Conservation (phyloP, 768 basidiomycete species). For the Lentinus tigrinus region DNA sequence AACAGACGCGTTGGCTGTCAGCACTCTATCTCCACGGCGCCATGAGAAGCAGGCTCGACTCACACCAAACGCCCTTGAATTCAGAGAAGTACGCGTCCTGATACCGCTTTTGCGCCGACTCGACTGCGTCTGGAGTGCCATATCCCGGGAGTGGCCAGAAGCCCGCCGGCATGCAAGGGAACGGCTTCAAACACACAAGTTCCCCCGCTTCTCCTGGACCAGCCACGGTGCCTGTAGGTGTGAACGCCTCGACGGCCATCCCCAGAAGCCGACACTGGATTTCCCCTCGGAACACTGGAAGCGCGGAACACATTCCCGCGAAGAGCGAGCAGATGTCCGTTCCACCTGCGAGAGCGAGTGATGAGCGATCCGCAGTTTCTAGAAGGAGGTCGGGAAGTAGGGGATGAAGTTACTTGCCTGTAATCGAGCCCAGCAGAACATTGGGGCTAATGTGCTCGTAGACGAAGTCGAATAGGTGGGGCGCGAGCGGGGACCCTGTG, state of each 20-base stretch:
- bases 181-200: conserved; percentile 70
- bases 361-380: neutral
- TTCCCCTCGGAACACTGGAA: conserved; percentile 80
- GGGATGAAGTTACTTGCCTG: conserved; percentile 43
- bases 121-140: conserved; percentile 52
- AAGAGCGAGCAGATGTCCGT: conserved; percentile 86
- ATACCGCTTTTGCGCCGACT: conserved; percentile 55
- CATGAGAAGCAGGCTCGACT: conserved; percentile 31
- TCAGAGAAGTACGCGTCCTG: conserved; percentile 71
- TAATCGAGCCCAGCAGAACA: conserved; percentile 71
- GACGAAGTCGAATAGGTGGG: conserved; percentile 71
- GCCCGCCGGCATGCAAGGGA: conserved; percentile 78
- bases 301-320: conserved; percentile 71
- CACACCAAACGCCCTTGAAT: conserved; percentile 71
- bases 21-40: neutral
- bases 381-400: neutral
- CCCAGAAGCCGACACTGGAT: conserved; percentile 82
- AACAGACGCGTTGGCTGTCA: neutral
- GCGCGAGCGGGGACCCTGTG: conserved; percentile 76
- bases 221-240: conserved; percentile 42
- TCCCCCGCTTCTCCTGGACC: conserved; percentile 58
- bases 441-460: conserved; percentile 63
- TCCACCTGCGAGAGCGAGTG: conserved; percentile 48
- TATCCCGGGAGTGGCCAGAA: conserved; percentile 80
- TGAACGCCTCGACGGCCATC: conserved; percentile 69